Percentiles rank a stretch among this genome's conserved stretches.
Conservation (phyloP, 2,329 filamentous ascomycete species). For the Clarireedia paspali region DNA sequence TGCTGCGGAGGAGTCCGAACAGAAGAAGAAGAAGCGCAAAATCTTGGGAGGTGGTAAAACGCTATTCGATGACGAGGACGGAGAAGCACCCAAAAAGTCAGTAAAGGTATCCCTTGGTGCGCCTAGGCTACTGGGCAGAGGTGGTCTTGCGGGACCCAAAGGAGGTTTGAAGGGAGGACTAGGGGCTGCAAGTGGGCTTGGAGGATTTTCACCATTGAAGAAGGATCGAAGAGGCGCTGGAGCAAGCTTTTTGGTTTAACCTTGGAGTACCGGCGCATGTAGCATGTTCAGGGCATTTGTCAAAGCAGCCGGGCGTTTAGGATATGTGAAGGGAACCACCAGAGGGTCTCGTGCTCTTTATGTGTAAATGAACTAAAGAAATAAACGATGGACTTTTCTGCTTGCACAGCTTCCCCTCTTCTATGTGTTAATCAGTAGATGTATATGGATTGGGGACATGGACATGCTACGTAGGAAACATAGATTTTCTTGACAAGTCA, state of each 20-base stretch:
- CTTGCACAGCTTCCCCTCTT: no score
- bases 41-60: slow-evolving; percentile 61
- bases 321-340: background rate
- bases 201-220: slow-evolving; percentile 65
- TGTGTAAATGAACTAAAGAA: background rate
- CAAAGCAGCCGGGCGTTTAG: slow-evolving; percentile 1
- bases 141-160: slow-evolving; percentile 23
- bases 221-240: slow-evolving; percentile 55
- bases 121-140: slow-evolving; percentile 24
- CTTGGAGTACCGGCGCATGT: background rate
- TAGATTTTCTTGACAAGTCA: no score
- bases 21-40: slow-evolving; percentile 57
- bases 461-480: no score
- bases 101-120: slow-evolving; percentile 30
- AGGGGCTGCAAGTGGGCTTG: slow-evolving; percentile 36
- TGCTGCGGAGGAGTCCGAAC: slow-evolving; percentile 25
- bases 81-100: slow-evolving; percentile 34
- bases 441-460: no score
- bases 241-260: slow-evolving; percentile 45
- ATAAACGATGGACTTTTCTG: no score
- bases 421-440: no score
- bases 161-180: slow-evolving; percentile 19
- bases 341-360: background rate
- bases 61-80: slow-evolving; percentile 65
- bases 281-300: background rate